Conservation (phyloP, 371 early-diverging fungal genomes). For the Amoeboaphelidium protococcarum region DNA sequence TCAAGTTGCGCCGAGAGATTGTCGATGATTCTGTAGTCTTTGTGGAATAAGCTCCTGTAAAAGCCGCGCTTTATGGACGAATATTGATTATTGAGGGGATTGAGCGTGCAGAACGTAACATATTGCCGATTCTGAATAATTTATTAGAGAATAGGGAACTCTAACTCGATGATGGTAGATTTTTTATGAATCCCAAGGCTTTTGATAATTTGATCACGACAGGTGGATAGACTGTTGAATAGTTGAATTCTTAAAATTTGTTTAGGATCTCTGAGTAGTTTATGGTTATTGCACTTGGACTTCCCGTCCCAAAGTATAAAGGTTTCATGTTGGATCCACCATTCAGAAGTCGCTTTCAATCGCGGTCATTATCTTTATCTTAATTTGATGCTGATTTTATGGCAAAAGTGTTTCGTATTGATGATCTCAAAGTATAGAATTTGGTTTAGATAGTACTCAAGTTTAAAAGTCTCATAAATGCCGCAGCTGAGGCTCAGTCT, state of each 20-base stretch:
- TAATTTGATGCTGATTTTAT: background rate
- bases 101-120: slow-evolving; percentile 61
- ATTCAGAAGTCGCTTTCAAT: slow-evolving; percentile 47
- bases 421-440: too few species aligned
- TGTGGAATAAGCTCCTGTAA: slow-evolving; percentile 46
- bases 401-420: too few species aligned
- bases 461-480: too few species aligned
- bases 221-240: too few species aligned
- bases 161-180: slow-evolving; percentile 29
- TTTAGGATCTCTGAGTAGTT: slow-evolving; percentile 41
- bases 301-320: slow-evolving; percentile 39
- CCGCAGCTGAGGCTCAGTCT: too few species aligned
- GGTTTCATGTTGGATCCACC: slow-evolving; percentile 62
- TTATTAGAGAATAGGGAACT: slow-evolving; percentile 64
- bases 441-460: too few species aligned
- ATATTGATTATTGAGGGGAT: slow-evolving; percentile 53
- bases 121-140: slow-evolving; percentile 59
- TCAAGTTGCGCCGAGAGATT: slow-evolving; percentile 60
- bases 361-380: slow-evolving; percentile 8
- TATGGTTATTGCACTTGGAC: slow-evolving; percentile 45
- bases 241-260: slow-evolving; percentile 9
- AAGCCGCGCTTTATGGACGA: slow-evolving; percentile 51
- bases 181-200: background rate
- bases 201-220: background rate
- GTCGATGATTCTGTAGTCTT: slow-evolving; percentile 35